Conservation (phyloP, 805 yeast species). For the Zygosaccharomyces gambellarensis region DNA sequence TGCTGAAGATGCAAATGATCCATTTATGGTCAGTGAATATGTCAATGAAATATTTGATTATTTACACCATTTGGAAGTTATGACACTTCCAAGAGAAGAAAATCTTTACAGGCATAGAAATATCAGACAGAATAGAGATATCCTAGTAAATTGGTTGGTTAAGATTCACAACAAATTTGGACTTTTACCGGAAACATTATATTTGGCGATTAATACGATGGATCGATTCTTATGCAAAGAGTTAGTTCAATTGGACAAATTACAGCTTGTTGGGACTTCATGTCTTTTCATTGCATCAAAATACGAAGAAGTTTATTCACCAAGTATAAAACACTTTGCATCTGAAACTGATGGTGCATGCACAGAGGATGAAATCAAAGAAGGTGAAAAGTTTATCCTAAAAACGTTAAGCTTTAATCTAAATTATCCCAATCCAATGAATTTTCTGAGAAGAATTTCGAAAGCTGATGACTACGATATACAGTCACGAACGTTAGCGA, state of each 20-base stretch:
- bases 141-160: conserved; percentile 90
- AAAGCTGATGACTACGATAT: conserved; percentile 93
- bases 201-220: conserved; percentile 78
- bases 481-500: conserved; percentile 84
- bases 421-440: conserved; percentile 89
- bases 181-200: conserved; percentile 80
- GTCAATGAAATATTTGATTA: conserved; percentile 82
- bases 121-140: conserved; percentile 52
- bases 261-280: conserved; percentile 84
- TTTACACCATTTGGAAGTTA: conserved; percentile 63
- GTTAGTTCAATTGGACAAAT: conserved; percentile 69
- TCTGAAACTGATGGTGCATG: conserved; percentile 82
- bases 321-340: conserved; percentile 80
- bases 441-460: conserved; percentile 82
- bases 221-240: conserved; percentile 80
- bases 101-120: conserved; percentile 40
- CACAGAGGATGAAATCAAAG: conserved; percentile 75
- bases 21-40: conserved; percentile 90
- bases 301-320: conserved; percentile 89
- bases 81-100: conserved; percentile 56
- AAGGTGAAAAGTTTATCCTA: conserved; percentile 77
- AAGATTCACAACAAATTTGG: conserved; percentile 84
- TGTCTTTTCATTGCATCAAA: conserved; percentile 85
- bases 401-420: conserved; percentile 71
- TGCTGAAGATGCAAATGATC: conserved; percentile 74